Percentiles rank a stretch among this genome's conserved stretches.
Conservation (phyloP, 768 basidiomycete species). For the Podaxis sp. region DNA sequence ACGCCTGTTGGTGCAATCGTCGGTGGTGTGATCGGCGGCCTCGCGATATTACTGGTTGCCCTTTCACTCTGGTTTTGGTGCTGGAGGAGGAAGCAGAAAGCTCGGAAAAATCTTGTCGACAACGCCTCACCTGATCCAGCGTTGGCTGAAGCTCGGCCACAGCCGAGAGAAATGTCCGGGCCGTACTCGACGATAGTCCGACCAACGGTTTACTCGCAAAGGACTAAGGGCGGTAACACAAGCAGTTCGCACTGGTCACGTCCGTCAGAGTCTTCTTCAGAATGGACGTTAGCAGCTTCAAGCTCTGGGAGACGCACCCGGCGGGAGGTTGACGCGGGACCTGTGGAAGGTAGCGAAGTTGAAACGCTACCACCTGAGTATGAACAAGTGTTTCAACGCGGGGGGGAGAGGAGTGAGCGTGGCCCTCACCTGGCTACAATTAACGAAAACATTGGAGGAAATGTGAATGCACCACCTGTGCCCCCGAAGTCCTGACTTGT, state of each 20-base stretch:
- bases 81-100: not conserved
- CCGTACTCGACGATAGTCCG: not conserved
- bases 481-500: too few relatives aligned
- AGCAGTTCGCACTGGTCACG: not conserved
- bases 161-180: not conserved
- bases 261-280: not conserved
- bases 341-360: constrained; percentile 20
- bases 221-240: not conserved
- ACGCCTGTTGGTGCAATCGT: constrained; percentile 33
- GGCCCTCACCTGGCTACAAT: not conserved
- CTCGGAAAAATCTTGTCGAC: not conserved
- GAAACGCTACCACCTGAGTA: constrained; percentile 31
- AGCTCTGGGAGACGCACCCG: not conserved
- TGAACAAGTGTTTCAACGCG: constrained; percentile 24
- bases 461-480: not conserved
- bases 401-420: not conserved
- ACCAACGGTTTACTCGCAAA: not conserved
- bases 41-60: constrained; percentile 28
- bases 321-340: constrained; percentile 28
- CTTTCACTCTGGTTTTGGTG: constrained; percentile 21
- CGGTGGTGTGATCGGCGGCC: constrained; percentile 41
- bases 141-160: not conserved
- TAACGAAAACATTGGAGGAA: not conserved
- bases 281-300: not conserved
- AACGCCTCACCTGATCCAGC: not conserved